phyloP scores from a whole-genome alignment of 768 basidiomycete genomes.

The Termitomyces heimii region DNA sequence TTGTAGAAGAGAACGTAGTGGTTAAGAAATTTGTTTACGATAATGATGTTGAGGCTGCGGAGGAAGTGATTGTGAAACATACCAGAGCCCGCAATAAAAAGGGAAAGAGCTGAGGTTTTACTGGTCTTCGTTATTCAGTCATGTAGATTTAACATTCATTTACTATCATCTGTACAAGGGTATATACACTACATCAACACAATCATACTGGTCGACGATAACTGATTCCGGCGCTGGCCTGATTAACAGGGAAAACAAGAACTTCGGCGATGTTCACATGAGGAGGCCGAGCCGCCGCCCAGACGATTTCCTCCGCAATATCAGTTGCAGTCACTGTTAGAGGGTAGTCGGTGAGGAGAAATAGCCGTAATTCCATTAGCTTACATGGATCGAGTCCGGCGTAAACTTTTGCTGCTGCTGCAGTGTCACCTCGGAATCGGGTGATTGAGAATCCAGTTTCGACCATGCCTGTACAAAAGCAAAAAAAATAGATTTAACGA shows the following conservation, averaged over 20 bases:
- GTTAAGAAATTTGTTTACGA: slow-evolving; percentile 83
- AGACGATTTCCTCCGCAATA: slow-evolving; percentile 97
- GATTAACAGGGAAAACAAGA: slow-evolving; percentile 73
- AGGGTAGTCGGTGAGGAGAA: slow-evolving; percentile 4
- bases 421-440: slow-evolving; percentile 81
- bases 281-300: slow-evolving; percentile 87
- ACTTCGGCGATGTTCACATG: slow-evolving; percentile 90
- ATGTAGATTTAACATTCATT: slow-evolving; percentile 11
- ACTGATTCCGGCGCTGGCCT: slow-evolving; percentile 62
- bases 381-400: slow-evolving; percentile 80
- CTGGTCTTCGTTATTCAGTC: slow-evolving; percentile 2
- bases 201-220: slow-evolving; percentile 41
- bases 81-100: slow-evolving; percentile 57
- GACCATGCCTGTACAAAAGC: slow-evolving; percentile 55
- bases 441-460: slow-evolving; percentile 92
- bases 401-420: slow-evolving; percentile 85
- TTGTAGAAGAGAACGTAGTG: slow-evolving; percentile 58
- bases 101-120: slow-evolving; percentile 24
- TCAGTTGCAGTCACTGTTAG: slow-evolving; percentile 70
- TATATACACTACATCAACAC: slow-evolving; percentile 8
- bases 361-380: slow-evolving; percentile 20
- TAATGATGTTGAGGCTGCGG: slow-evolving; percentile 45
- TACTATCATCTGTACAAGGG: slow-evolving; percentile 11
- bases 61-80: slow-evolving; percentile 34
- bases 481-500: background rate